A percentile compares a stretch with the other conserved stretches of the same genome.
These are phyloP conservation scores for Cetradonia linearis DNA, from an alignment of 495 filamentous ascomycete genomes.

Conservation along the genomic window DNA sequence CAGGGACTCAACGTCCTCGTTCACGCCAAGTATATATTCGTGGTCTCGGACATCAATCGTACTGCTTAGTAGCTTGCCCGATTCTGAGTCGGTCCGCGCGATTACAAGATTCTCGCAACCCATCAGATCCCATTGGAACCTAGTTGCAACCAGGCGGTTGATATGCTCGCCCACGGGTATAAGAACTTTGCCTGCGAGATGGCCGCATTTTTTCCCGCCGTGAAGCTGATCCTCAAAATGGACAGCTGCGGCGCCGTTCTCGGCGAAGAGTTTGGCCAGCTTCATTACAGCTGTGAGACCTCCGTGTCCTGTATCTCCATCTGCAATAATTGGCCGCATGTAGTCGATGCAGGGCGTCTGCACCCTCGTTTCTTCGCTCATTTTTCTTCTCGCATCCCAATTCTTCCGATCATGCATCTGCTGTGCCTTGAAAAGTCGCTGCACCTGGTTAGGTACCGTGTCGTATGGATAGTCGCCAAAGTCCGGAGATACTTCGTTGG, in stretches of 20 bases:
- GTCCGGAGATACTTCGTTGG: conserved; percentile 93
- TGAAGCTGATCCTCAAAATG: conserved; percentile 98
- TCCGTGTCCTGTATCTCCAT: conserved; percentile 92
- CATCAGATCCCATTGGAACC: conserved; percentile 98
- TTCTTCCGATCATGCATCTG: conserved; percentile 94
- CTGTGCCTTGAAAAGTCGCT: conserved; percentile 91
- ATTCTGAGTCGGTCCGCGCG: conserved; percentile 90
- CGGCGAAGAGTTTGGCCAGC: conserved; percentile 95
- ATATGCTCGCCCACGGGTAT: conserved; percentile 94
- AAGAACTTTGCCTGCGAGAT: conserved; percentile 91
- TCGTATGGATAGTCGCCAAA: conserved; percentile 99
- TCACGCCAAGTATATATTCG: conserved; percentile 86
- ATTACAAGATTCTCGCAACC: conserved; percentile 88
- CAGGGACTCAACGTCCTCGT: conserved; percentile 60
- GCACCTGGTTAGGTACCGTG: conserved; percentile 95
- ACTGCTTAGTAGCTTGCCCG: conserved; percentile 77
- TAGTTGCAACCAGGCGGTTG: conserved; percentile 80
- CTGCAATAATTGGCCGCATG: conserved; percentile 89
- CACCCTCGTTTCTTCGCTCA: conserved; percentile 60
- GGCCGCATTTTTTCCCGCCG: conserved; percentile 96
- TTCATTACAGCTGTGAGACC: conserved; percentile 89
- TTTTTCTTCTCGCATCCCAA: conserved; percentile 69
- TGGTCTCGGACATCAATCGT: conserved; percentile 90
- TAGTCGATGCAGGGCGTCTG: conserved; percentile 81
- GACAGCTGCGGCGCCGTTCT: conserved; percentile 91